Evolutionary conservation across 768 basidiomycete species (phyloP), one percentile per base, ranked within the genome.

Genomic region (Lactarius akahatsu): DNA sequence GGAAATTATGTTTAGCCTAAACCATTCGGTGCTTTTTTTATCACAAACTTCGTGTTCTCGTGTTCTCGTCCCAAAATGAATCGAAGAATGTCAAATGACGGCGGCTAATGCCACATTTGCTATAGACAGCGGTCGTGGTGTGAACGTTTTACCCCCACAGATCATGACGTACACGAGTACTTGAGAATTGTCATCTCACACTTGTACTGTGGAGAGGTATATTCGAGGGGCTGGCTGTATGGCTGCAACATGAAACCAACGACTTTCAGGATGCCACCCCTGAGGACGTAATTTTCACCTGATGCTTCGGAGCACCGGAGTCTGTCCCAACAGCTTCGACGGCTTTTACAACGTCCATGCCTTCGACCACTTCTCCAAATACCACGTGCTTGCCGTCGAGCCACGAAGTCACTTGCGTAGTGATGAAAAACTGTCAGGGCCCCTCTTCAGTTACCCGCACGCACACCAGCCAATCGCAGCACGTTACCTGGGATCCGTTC

Each of bases 401-500:
- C 80, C 80, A 80, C 0, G 74, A 69, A 28, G 78, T 76, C 30
- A 74, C 71, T 18, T 65, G 72, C 38, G 77, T 77, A 4, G 80
- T 80, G 64, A 80, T 76, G 70, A 79, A 80, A 72, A 79, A 80
- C 78, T 79, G 70, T 8, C 57, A 32, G 11, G 36, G 7, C 47
- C 47, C n/a, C 8, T n/a, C 20, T 2, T 45, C 45, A 43, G 43
- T 43, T 20, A 41, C 3, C 45, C 45, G n/a, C 45, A 47, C 45
- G 3, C 3, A 10, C n/a, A 10, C n/a, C 34, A 13, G 20, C 15
- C 13, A 2, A 41, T 20, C 40, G 26, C n/a, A 7, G 4, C n/a
- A 9, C 74, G 58, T 64, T 64, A 80, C 79, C 75, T 80, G 80
- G n/a, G 79, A 80, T 11, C 81, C 80, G 73, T 84, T 84, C 61